Conservation (phyloP, 2,329 filamentous ascomycete species). For the Penicillium sp. region DNA sequence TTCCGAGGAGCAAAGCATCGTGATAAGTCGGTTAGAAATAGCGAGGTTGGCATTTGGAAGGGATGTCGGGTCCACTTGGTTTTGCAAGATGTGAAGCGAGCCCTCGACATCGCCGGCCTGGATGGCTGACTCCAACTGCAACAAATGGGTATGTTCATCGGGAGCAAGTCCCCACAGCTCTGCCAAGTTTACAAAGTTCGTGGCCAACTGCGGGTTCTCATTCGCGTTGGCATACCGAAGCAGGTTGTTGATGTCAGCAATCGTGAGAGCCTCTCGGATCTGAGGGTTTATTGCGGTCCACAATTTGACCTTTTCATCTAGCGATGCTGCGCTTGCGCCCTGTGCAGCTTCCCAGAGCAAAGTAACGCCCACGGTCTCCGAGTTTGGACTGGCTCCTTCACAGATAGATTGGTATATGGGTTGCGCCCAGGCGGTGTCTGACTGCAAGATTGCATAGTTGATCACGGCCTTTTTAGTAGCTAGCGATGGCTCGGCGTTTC, state of each 20-base stretch:
- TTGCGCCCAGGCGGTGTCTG: slow-evolving; percentile 65
- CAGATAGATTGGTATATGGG: slow-evolving; percentile 58
- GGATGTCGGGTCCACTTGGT: slow-evolving; percentile 54
- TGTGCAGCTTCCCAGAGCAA: slow-evolving; percentile 75
- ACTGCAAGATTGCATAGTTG: slow-evolving; percentile 63
- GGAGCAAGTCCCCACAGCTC: slow-evolving; percentile 66
- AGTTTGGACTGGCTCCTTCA: slow-evolving; percentile 54
- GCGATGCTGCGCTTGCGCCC: slow-evolving; percentile 71
- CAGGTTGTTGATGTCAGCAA: slow-evolving; percentile 74
- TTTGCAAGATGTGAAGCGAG: slow-evolving; percentile 58
- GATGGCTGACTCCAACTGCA: slow-evolving; percentile 78
- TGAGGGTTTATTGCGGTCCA: slow-evolving; percentile 58
- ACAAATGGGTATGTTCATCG: slow-evolving; percentile 70
- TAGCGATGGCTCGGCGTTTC: slow-evolving; percentile 47
- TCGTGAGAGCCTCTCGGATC: slow-evolving; percentile 60
- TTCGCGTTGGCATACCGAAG: slow-evolving; percentile 72
- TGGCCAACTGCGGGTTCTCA: slow-evolving; percentile 71
- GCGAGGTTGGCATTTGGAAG: slow-evolving; percentile 63
- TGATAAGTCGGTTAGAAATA: slow-evolving; percentile 72
- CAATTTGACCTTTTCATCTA: slow-evolving; percentile 71
- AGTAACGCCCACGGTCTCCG: slow-evolving; percentile 70
- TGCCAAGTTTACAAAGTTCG: slow-evolving; percentile 71
- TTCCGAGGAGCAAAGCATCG: slow-evolving; percentile 63
- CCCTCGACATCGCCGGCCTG: slow-evolving; percentile 72
- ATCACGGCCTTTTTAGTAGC: slow-evolving; percentile 60